Evolutionary conservation across 1,284 basidiomycete species (phyloP).

Genomic region (Ustilago xerochloae): DNA sequence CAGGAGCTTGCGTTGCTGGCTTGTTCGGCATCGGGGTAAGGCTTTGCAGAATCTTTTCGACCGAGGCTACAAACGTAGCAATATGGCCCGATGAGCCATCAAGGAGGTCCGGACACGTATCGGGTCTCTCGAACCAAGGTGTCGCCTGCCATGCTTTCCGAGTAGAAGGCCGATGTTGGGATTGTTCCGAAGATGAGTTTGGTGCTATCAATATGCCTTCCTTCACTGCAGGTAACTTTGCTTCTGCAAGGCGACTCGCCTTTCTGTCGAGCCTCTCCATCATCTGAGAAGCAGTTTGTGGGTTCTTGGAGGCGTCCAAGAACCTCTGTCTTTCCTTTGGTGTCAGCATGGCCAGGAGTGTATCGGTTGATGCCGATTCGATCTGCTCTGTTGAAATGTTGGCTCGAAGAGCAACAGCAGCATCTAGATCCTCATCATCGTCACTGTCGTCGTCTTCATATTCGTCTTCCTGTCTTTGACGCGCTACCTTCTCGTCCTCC

Average conservation of each 20-base stretch:
- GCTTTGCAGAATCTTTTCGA: conserved; percentile 9
- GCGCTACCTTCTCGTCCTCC: conserved; percentile 5
- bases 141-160: conserved; percentile 11
- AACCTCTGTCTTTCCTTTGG: conserved; percentile 39
- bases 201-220: conserved; percentile 3
- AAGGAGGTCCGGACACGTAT: conserved; percentile 1
- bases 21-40: background rate
- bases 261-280: conserved; percentile 25
- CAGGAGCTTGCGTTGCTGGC: background rate
- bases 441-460: conserved; percentile 10
- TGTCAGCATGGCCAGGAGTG: conserved; percentile 50
- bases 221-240: background rate
- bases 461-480: background rate
- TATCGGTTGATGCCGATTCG: conserved; percentile 28
- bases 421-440: conserved; percentile 7
- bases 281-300: conserved; percentile 24
- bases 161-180: background rate
- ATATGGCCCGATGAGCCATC: background rate
- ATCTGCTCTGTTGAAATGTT: conserved; percentile 12
- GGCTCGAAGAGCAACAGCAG: background rate
- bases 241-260: conserved; percentile 2
- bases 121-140: conserved; percentile 29
- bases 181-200: background rate
- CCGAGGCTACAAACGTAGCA: conserved; percentile 5
- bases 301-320: conserved; percentile 23